A percentile compares a stretch with the other conserved stretches of the same genome.
Evolutionary conservation across 2,329 filamentous ascomycete genomes (phyloP).

Genomic region (Fusarium circinatum): DNA sequence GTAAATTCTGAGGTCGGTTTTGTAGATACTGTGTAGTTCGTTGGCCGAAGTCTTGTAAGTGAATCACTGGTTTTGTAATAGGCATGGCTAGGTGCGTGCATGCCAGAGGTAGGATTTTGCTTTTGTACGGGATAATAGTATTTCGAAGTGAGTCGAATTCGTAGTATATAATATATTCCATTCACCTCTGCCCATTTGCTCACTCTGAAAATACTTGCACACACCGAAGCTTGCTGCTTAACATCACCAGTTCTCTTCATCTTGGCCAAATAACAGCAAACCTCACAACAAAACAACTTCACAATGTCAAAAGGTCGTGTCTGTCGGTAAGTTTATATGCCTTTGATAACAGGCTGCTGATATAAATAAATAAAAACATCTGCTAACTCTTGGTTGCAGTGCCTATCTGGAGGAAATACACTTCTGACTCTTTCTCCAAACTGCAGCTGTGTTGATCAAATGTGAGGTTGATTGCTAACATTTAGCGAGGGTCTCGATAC

Average conservation of each 20-base stretch:
- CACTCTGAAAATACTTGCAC: not conserved
- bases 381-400: slow-evolving; percentile 1
- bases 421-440: not conserved
- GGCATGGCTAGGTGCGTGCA: not conserved
- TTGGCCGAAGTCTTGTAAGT: slow-evolving; percentile 9
- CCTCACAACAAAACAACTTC: not conserved
- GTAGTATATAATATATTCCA: not conserved
- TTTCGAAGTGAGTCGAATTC: slow-evolving; percentile 2
- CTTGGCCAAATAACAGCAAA: not conserved
- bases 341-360: not conserved
- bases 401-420: slow-evolving; percentile 28
- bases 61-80: slow-evolving; percentile 9
- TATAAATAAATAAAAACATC: not conserved
- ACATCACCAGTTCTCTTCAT: not conserved
- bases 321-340: slow-evolving; percentile 17
- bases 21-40: not conserved
- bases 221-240: not conserved
- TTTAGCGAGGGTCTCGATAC: slow-evolving; percentile 52
- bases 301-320: slow-evolving; percentile 30
- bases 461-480: not conserved
- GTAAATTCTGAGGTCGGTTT: not conserved
- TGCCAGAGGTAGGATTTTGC: not conserved
- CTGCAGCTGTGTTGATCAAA: not conserved
- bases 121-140: not conserved
- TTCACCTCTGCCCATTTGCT: not conserved